Conservation (phyloP, 768 basidiomycete genomes). For the Panaeolus cyanescens region DNA sequence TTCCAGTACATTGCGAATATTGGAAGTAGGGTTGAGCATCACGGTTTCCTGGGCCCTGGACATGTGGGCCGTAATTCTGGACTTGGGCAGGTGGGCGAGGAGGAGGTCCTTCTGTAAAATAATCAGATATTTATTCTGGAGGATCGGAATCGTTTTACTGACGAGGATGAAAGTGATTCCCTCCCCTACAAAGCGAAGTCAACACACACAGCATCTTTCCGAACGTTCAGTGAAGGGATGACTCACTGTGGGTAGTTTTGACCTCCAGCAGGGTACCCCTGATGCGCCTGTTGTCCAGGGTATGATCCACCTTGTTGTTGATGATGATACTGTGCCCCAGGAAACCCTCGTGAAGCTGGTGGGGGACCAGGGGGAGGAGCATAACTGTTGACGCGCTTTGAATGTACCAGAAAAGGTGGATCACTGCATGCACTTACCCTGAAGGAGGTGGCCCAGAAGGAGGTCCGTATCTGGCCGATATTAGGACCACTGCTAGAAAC, state of each 20-base stretch:
- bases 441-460: conserved; percentile 37
- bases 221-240: background rate
- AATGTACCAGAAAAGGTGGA: background rate
- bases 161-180: conserved; percentile 22
- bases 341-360: conserved; percentile 32
- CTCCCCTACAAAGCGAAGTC: conserved; percentile 12
- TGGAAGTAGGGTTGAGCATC: conserved; percentile 70
- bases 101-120: conserved; percentile 38
- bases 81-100: conserved; percentile 54
- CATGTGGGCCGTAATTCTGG: conserved; percentile 66
- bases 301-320: conserved; percentile 19
- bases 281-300: conserved; percentile 20
- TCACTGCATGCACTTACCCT: conserved; percentile 23
- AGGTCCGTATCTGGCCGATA: conserved; percentile 25
- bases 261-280: conserved; percentile 16
- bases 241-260: conserved; percentile 9
- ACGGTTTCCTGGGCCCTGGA: conserved; percentile 45
- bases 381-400: conserved; percentile 13
- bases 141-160: conserved; percentile 5
- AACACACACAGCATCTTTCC: background rate
- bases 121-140: conserved; percentile 10
- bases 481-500: background rate
- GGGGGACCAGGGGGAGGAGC: conserved; percentile 30
- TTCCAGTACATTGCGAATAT: conserved; percentile 88
- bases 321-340: conserved; percentile 45